Conservation (phyloP, 163 green algal species). For the Scenedesmus sp. region DNA sequence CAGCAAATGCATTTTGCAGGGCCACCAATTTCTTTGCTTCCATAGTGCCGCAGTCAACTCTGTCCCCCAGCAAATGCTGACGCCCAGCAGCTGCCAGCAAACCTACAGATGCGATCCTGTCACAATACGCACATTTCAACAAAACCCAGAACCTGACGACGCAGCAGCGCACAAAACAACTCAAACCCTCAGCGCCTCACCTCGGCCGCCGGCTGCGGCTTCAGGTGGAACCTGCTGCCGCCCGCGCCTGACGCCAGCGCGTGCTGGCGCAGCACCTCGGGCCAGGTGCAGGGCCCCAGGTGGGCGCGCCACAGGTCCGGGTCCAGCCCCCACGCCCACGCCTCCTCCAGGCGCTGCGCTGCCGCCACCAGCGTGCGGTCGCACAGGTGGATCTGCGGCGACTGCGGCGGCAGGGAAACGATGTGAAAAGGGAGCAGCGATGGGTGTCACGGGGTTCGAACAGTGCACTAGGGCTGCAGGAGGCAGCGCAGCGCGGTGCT, state of each 20-base stretch:
- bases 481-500: no score
- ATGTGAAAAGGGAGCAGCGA: no score
- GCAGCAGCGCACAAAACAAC: background rate
- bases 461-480: no score
- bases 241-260: constrained; percentile 69
- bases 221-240: constrained; percentile 25
- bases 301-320: constrained; percentile 92
- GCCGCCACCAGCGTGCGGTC: constrained; percentile 73
- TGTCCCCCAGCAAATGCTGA: no score
- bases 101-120: no score
- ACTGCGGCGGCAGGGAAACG: background rate
- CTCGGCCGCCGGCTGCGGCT: background rate
- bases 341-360: constrained; percentile 83
- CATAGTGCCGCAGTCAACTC: no score
- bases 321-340: constrained; percentile 95
- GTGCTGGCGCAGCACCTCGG: constrained; percentile 93
- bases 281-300: constrained; percentile 92
- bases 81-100: no score
- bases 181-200: background rate
- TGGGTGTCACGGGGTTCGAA: no score
- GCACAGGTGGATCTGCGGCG: constrained; percentile 58
- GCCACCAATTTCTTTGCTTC: no score
- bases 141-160: no score
- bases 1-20: no score
- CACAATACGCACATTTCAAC: no score